These are phyloP conservation scores for Aspergillus spinulosporus DNA, from an alignment of 2,329 filamentous ascomycete species.

Conservation along the genomic window DNA sequence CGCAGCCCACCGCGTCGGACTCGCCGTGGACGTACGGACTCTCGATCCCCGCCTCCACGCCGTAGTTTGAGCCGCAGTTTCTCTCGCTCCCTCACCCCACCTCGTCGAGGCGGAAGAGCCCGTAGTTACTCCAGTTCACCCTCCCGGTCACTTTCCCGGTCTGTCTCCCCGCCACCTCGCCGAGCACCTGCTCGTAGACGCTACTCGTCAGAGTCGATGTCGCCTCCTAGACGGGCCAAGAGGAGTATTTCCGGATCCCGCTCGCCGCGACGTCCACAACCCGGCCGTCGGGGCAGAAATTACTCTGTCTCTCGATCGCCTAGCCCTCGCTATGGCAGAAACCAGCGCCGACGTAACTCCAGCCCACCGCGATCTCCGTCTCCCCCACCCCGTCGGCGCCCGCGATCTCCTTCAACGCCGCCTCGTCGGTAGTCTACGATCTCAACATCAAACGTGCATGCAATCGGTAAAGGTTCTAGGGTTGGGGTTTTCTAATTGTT, in stretches of 20 bases:
- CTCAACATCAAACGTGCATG: neutral
- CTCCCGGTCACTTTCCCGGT: constrained; percentile 25
- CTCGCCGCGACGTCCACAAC: constrained; percentile 25
- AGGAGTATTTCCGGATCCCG: constrained; percentile 27
- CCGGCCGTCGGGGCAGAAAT: constrained; percentile 26
- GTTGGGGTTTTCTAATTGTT: neutral
- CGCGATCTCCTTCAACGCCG: constrained; percentile 19
- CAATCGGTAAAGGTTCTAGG: neutral
- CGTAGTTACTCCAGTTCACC: constrained; percentile 36
- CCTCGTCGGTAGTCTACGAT: constrained; percentile 18
- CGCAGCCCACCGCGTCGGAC: constrained; percentile 30
- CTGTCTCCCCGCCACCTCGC: constrained; percentile 30
- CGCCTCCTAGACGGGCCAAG: constrained; percentile 28
- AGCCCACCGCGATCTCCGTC: constrained; percentile 24
- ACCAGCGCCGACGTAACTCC: constrained; percentile 21
- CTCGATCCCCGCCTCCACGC: constrained; percentile 25
- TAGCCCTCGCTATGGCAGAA: constrained; percentile 16
- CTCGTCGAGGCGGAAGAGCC: constrained; percentile 26
- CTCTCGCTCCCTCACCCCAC: constrained; percentile 38
- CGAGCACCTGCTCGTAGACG: constrained; percentile 21
- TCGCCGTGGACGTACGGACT: constrained; percentile 30
- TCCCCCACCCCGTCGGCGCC: constrained; percentile 21
- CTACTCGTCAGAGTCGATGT: constrained; percentile 31
- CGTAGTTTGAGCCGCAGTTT: constrained; percentile 30
- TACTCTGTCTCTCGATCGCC: constrained; percentile 30